Evolutionary conservation across 2,329 filamentous ascomycete species (phyloP).

Genomic region (Dactylellina sp.): DNA sequence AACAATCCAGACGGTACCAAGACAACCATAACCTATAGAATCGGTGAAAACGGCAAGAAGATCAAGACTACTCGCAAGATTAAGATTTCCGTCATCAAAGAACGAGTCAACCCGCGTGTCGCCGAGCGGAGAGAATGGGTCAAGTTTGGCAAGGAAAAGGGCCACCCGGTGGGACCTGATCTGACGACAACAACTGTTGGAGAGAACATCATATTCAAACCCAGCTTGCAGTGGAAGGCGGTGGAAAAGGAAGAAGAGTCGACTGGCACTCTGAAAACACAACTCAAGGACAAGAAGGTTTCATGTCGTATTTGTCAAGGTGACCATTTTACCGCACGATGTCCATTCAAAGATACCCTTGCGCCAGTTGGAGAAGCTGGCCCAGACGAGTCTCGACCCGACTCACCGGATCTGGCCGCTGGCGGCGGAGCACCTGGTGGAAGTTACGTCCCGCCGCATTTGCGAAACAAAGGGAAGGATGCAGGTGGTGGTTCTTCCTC

Average conservation of each 20-base stretch:
- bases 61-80: conserved; percentile 97
- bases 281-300: conserved; percentile 98
- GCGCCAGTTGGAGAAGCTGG: conserved; percentile 65
- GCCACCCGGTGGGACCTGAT: conserved; percentile 83
- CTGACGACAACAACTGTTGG: conserved; percentile 91
- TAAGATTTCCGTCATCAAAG: conserved; percentile 88
- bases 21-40: conserved; percentile 88
- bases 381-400: conserved; percentile 61
- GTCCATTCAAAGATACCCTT: conserved; percentile 98
- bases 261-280: conserved; percentile 80
- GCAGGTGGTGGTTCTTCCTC: conserved; percentile 76
- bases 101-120: conserved; percentile 94
- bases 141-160: conserved; percentile 92
- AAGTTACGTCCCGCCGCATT: conserved; percentile 91
- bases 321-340: conserved; percentile 98
- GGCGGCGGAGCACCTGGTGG: conserved; percentile 66
- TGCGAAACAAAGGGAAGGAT: conserved; percentile 79
- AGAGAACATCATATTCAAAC: conserved; percentile 98
- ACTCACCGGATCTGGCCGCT: conserved; percentile 66
- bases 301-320: conserved; percentile 99
- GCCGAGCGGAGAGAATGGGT: conserved; percentile 91
- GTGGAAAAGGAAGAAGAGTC: conserved; percentile 81
- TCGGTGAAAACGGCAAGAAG: conserved; percentile 94
- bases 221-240: conserved; percentile 91
- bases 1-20: conserved; percentile 99